Conservation (phyloP, 768 basidiomycete species). For the Lactarius indigo region DNA sequence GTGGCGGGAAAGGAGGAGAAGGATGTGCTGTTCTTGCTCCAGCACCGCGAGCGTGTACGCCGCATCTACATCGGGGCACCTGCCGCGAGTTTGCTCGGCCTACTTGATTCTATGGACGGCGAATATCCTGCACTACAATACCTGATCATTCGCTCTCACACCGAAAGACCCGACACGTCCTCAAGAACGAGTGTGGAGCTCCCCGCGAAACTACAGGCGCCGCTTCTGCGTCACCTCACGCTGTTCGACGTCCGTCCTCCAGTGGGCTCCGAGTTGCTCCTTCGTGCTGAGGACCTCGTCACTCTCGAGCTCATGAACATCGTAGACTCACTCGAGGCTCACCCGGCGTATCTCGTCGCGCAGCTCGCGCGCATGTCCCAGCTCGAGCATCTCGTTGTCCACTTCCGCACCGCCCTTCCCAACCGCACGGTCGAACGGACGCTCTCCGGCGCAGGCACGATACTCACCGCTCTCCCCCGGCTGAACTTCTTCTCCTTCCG, state of each 20-base stretch:
- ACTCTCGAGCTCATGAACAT: not conserved
- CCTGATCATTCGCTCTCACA: not conserved
- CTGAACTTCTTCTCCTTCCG: not conserved
- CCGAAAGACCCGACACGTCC: not conserved
- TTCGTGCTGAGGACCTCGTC: not conserved
- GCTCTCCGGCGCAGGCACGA: not conserved
- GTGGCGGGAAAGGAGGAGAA: not conserved
- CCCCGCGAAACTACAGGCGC: not conserved
- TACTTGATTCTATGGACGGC: not conserved
- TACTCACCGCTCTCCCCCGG: not conserved
- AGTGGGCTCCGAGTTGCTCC: not conserved
- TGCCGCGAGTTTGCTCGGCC: not conserved
- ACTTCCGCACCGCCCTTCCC: not conserved
- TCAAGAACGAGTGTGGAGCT: not conserved
- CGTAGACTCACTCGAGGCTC: not conserved
- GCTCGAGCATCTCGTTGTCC: not conserved
- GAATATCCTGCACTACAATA: not conserved
- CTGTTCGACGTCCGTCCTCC: slow-evolving; percentile 1
- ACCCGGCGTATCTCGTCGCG: not conserved
- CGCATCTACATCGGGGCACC: not conserved
- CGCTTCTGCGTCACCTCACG: not conserved
- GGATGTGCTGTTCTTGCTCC: not conserved
- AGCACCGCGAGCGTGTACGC: slow-evolving; percentile 4
- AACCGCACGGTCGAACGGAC: not conserved
- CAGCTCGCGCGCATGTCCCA: slow-evolving; percentile 1